These are phyloP conservation scores for Xylaria digitata DNA, from an alignment of 2,329 filamentous ascomycete species.

Conservation along the genomic window DNA sequence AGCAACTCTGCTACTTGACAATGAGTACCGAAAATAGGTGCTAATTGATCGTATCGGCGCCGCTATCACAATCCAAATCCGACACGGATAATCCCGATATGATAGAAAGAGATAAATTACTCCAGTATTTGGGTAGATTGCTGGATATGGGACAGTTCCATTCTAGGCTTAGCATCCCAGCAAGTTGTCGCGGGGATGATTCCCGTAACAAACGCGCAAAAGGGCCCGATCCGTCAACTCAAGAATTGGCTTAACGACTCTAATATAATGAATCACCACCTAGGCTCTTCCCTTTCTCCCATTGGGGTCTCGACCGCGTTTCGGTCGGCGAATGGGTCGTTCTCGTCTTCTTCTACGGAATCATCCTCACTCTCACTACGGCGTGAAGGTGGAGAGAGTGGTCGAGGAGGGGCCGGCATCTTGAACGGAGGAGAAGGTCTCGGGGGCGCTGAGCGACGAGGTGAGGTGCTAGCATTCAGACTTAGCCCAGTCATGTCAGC, in stretches of 20 bases:
- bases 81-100: background rate
- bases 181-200: background rate
- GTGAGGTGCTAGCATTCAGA: conserved; percentile 53
- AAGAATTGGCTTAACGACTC: background rate
- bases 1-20: background rate
- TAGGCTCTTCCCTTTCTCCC: conserved; percentile 54
- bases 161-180: background rate
- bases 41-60: background rate
- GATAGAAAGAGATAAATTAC: background rate
- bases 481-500: conserved; percentile 59
- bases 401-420: conserved; percentile 63
- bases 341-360: conserved; percentile 77
- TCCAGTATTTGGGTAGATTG: background rate
- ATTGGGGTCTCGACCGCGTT: conserved; percentile 69
- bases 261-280: conserved; percentile 45
- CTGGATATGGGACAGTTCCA: background rate
- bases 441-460: conserved; percentile 60
- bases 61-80: background rate
- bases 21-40: background rate
- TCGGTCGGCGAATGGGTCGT: conserved; percentile 87
- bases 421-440: conserved; percentile 59
- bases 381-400: conserved; percentile 57
- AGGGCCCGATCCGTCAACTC: background rate
- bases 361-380: conserved; percentile 67
- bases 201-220: background rate